These are phyloP conservation scores for Populus hybrid DNA, from an alignment of 441 rosid genomes.

Conservation along the genomic window DNA sequence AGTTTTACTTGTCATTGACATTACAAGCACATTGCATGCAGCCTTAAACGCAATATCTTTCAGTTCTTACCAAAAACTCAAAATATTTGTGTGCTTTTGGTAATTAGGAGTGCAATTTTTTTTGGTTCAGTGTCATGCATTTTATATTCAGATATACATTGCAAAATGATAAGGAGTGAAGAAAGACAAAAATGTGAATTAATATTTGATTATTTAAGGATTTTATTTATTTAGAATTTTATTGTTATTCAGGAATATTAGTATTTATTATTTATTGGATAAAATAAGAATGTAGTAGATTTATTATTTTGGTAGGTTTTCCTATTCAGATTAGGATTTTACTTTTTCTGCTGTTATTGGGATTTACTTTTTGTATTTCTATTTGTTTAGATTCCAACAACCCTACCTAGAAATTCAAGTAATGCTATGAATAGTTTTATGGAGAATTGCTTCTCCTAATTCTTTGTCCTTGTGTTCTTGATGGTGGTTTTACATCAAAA, in stretches of 20 bases:
- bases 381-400: neutral
- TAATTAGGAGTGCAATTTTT: neutral
- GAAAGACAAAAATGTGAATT: neutral
- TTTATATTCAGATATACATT: too few species aligned
- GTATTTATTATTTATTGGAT: too few species aligned
- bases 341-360: too few species aligned
- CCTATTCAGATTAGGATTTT: neutral
- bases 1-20: neutral
- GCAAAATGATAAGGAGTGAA: neutral
- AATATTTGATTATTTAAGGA: neutral
- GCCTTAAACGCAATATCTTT: neutral
- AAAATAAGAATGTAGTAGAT: neutral
- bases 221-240: too few species aligned
- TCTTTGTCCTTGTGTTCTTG: neutral
- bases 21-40: conserved; percentile 10
- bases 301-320: neutral
- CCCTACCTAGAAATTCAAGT: neutral
- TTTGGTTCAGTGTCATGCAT: neutral
- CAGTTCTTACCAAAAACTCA: neutral
- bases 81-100: neutral
- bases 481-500: neutral
- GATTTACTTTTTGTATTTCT: neutral
- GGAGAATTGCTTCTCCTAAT: neutral
- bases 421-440: neutral
- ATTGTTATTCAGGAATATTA: too few species aligned